Evolutionary conservation across 2,329 filamentous ascomycete genomes (phyloP).

Genomic region (Trichoderma harzianum): DNA sequence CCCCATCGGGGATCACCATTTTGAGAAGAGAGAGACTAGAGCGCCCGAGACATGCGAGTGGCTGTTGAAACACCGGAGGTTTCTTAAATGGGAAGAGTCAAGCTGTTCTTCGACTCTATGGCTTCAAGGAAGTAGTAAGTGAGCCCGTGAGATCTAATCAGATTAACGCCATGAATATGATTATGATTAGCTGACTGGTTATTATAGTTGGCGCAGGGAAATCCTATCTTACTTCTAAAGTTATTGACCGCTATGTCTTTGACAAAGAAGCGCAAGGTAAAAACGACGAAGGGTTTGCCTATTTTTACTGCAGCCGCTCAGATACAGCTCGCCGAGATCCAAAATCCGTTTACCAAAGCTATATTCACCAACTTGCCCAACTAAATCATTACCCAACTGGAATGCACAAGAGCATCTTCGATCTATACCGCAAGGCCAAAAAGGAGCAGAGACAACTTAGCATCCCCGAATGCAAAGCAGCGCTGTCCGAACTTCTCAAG

Average conservation of each 20-base stretch:
- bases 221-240: neutral
- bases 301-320: neutral
- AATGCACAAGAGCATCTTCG: neutral
- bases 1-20: neutral
- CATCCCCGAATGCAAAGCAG: neutral
- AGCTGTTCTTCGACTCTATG: neutral
- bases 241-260: neutral
- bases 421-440: neutral
- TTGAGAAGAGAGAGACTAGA: neutral
- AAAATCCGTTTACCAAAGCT: neutral
- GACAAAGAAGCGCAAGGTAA: neutral
- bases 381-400: neutral
- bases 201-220: neutral
- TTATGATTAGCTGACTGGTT: neutral
- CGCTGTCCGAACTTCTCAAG: neutral
- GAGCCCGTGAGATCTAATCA: neutral
- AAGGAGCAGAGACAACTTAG: neutral
- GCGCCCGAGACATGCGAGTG: neutral
- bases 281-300: neutral
- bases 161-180: neutral
- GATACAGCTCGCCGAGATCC: neutral
- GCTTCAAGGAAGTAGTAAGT: neutral
- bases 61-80: neutral
- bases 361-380: neutral
- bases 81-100: neutral